A percentile compares a stretch with the other conserved stretches of the same genome.
These are phyloP conservation scores for Ricinus communis DNA, from an alignment of 345 rosid species.

Conservation along the genomic window DNA sequence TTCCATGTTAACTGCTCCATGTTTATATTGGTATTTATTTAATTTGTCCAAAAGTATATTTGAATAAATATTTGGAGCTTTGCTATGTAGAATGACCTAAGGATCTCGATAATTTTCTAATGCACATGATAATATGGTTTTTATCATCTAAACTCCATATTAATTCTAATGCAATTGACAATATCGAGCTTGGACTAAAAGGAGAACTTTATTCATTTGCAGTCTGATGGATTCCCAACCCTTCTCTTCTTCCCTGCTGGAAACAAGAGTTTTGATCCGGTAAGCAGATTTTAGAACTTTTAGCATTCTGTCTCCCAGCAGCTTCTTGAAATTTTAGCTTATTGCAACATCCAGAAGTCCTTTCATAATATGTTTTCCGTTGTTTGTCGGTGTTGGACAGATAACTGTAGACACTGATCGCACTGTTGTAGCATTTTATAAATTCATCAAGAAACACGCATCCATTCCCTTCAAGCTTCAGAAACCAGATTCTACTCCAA, in stretches of 20 bases:
- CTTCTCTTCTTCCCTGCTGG: conserved; percentile 97
- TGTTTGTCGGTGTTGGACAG: conserved; percentile 39
- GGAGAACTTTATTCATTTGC: conserved; percentile 24
- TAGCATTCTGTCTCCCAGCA: background rate
- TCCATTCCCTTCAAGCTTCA: conserved; percentile 91
- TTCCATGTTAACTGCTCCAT: background rate
- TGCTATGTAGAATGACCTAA: background rate
- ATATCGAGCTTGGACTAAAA: no score
- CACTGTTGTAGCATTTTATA: conserved; percentile 90
- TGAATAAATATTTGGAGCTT: background rate
- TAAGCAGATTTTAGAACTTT: conserved; percentile 33
- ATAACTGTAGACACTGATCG: conserved; percentile 83
- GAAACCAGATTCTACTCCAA: conserved; percentile 62
- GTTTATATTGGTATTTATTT: no score
- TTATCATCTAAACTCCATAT: background rate
- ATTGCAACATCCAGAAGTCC: no score
- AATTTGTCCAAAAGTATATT: background rate
- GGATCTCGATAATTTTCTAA: background rate
- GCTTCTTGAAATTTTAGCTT: background rate
- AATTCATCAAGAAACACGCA: conserved; percentile 85
- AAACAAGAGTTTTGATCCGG: conserved; percentile 95
- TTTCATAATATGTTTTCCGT: background rate
- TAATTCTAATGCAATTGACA: background rate
- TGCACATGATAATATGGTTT: background rate
- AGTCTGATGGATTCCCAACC: conserved; percentile 98